Evolutionary conservation across 169 alveolate genomes (phyloP).

Genomic region (Theileria parva): DNA sequence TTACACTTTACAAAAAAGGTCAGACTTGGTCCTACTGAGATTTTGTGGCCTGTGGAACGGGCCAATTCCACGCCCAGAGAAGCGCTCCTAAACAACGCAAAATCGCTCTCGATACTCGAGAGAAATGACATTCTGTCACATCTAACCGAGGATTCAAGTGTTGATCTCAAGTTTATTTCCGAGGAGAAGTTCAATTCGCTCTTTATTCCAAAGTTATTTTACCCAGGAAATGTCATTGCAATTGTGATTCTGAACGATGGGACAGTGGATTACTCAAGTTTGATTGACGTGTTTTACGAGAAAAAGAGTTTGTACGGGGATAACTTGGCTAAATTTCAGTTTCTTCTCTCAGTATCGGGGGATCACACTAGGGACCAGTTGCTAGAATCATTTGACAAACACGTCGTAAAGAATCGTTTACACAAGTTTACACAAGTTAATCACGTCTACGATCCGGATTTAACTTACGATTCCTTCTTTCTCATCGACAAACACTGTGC

Average conservation of each 20-base stretch:
- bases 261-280: not conserved
- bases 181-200: not conserved
- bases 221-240: conserved; percentile 19
- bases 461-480: not conserved
- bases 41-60: not conserved
- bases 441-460: not conserved
- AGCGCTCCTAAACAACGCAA: not conserved
- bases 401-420: not conserved
- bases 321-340: not conserved
- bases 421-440: not conserved
- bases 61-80: not conserved
- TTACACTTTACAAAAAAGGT: not conserved
- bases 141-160: not conserved
- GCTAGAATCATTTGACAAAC: not conserved
- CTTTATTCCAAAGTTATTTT: conserved; percentile 5
- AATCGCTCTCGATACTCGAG: not conserved
- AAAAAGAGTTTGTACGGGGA: conserved; percentile 5
- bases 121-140: not conserved
- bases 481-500: not conserved
- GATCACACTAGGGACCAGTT: not conserved
- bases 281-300: conserved; percentile 17
- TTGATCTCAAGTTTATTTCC: not conserved
- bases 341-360: not conserved
- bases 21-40: conserved; percentile 12
- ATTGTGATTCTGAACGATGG: conserved; percentile 31